Evolutionary conservation across 1,284 basidiomycete species (phyloP), one percentile per base, ranked within the genome.

Genomic region (Microbotryum violaceum): DNA sequence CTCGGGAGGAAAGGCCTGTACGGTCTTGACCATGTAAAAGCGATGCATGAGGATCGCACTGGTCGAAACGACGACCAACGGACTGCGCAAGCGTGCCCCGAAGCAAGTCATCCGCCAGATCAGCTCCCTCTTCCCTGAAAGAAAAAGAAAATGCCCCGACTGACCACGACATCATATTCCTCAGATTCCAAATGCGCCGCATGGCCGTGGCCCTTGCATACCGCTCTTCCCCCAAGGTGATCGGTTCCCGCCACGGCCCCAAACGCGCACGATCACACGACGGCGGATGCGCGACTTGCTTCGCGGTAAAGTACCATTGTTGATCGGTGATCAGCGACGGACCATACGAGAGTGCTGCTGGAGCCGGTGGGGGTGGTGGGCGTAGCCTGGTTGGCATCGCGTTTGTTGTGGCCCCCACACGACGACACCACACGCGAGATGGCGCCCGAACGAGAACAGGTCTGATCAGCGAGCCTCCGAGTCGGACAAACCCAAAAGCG

Each of bases 21-120:
- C 27, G 2, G 63, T 54, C 27, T 63, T 58, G 14, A 70, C 56
- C 73, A 74, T 74, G 66, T 72, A 74, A 62, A 74, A 74, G 3
- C 72, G 63, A 56, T 74, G 70, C 31, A 74, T 25, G 56, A 68
- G 68, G 6, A 67, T 63, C 4, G 69, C 65, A 2, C 72, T 71
- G 4, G 72, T 71, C 16, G 64, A 61, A 21, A 70, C 47, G 10
- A 67, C 64, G 16, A 70, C 49, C 21, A 68, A 63, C 3, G 65
- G 67, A 16, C 65, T 69, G 62, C 23, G 16, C 7, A n/a, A 49
- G n/a, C 25, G 12, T 10, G 3, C 4, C 45, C 42, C 20, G 0
- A 25, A 29, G 29, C 29, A 12, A 16, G 6, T 4, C 20, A 4
- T 18, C 23, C 54, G 49, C 29, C 25, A 6, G 2, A 21, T 23